Evolutionary conservation across 768 basidiomycete species (phyloP).

Genomic region (Boletus vinaceobasis): DNA sequence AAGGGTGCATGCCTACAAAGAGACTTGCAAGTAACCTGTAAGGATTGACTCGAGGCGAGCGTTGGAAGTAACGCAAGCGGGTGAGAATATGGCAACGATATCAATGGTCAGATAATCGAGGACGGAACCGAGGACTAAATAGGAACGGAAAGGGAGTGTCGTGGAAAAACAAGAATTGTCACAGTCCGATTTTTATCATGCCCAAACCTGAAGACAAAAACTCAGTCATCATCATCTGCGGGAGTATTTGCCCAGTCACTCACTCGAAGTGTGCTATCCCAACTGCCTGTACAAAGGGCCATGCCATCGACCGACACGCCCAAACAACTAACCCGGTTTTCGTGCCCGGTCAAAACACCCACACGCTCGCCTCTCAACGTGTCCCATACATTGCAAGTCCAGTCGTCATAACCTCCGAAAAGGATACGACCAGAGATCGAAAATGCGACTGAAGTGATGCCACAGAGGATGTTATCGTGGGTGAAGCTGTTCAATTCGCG

Average conservation of each 20-base stretch:
- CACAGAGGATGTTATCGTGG: constrained; percentile 98
- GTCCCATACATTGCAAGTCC: constrained; percentile 99
- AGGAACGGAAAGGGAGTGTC: constrained; percentile 23
- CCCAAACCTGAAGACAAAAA: constrained; percentile 65
- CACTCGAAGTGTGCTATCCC: constrained; percentile 97
- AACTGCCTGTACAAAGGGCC: constrained; percentile 97
- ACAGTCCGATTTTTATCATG: constrained; percentile 46
- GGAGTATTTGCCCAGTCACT: constrained; percentile 26
- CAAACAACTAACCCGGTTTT: constrained; percentile 96
- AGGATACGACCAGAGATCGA: constrained; percentile 96
- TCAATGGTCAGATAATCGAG: constrained; percentile 39
- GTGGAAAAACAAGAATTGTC: constrained; percentile 23
- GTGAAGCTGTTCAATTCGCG: constrained; percentile 96
- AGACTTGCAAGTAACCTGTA: constrained; percentile 45
- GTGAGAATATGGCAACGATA: constrained; percentile 55
- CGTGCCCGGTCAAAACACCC: constrained; percentile 94
- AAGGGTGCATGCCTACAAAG: constrained; percentile 28
- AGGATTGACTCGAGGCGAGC: constrained; percentile 62
- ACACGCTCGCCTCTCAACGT: constrained; percentile 98
- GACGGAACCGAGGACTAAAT: constrained; percentile 20
- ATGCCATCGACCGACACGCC: constrained; percentile 96
- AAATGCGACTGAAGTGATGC: constrained; percentile 98
- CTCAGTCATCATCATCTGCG: constrained; percentile 6
- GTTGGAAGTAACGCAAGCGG: constrained; percentile 43
- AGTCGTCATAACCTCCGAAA: constrained; percentile 99